These are phyloP conservation scores for Pseudogymnoascus sp. DNA, from an alignment of 2,329 filamentous ascomycete species.

Conservation along the genomic window DNA sequence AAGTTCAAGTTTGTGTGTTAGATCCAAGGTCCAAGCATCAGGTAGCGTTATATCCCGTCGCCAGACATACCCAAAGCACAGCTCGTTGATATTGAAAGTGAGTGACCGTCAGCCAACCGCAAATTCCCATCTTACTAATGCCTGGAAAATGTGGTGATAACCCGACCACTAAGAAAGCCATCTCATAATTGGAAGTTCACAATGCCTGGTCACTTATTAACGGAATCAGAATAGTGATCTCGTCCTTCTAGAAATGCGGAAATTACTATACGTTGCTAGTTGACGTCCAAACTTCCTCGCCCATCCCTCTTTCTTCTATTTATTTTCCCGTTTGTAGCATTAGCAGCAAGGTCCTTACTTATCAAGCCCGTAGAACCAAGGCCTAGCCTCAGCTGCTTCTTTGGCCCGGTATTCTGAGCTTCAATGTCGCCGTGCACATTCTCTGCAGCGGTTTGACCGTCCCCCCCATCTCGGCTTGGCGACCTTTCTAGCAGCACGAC, in stretches of 20 bases:
- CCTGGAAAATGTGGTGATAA: too few relatives aligned
- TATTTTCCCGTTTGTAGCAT: neutral
- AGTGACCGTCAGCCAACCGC: too few relatives aligned
- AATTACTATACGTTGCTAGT: neutral
- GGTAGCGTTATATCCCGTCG: slow-evolving; percentile 12
- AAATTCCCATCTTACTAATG: too few relatives aligned
- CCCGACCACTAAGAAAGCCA: too few relatives aligned
- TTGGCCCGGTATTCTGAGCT: neutral
- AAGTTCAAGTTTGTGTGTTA: too few relatives aligned
- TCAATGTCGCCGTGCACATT: neutral
- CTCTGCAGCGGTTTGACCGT: neutral
- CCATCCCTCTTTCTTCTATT: neutral
- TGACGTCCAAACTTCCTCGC: neutral
- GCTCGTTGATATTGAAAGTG: too few relatives aligned
- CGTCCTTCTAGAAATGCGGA: neutral
- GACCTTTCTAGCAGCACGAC: neutral
- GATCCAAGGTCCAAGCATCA: too few relatives aligned
- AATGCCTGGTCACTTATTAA: too few relatives aligned
- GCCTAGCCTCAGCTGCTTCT: neutral
- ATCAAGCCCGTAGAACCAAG: neutral
- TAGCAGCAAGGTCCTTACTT: neutral
- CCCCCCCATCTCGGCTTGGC: neutral
- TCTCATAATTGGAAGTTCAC: too few relatives aligned
- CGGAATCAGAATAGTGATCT: too few relatives aligned
- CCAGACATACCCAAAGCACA: slow-evolving; percentile 19